Base-by-base conservation (phyloP, 1,284 basidiomycete genomes). In the Ceratobasidium sp. region DNA sequence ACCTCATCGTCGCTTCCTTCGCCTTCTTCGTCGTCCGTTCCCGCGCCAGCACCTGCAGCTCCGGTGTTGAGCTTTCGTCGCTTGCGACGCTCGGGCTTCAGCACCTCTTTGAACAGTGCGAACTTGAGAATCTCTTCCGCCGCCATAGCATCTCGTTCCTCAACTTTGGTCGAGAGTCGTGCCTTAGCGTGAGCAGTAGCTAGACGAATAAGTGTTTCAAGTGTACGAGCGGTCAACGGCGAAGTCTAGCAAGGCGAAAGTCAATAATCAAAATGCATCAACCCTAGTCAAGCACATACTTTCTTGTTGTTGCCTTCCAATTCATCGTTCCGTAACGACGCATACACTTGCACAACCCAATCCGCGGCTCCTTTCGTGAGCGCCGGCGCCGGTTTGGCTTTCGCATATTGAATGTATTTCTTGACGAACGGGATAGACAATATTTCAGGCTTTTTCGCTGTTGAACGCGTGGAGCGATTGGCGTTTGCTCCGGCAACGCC, bases 341-440 rank as follows among this genome's bases (percentile, higher is more conserved):
- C 92, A 84, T 99, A 99, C 44, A 97, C 95, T 64, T 93, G 90
- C 60, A 97, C 93, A 78, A 99, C 99, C 84, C 93, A 91, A 81
- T 99, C 96, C 72, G 97, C 95, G 0, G 98, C 98, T 24, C 93
- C 96, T 82, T 96, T 93, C 2, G 96, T 97, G 75, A 99, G 85
- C 33, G 89, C 90, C 0, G 98, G 98, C 79, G 93, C 88, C 62
- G 91, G 88, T 79, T 92, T 91, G 83, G 89, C 93, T 85, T 99
- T 99, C 67, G 98, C 94, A 82, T 99, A 99, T 84, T 99, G 97
- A 73, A 99, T 94, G 82, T 98, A 99, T 85, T 99, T 99, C 84
- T 99, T 99, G 81, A 99, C 91, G 81, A 99, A 99, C 4, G 91
- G 86, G 76, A 98, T 96, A 77, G 92, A 95, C 57, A 99, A 87